Evolutionary conservation across 1,139 yeast genomes (phyloP).

Genomic region (Sugiyamaella neomexicana): DNA sequence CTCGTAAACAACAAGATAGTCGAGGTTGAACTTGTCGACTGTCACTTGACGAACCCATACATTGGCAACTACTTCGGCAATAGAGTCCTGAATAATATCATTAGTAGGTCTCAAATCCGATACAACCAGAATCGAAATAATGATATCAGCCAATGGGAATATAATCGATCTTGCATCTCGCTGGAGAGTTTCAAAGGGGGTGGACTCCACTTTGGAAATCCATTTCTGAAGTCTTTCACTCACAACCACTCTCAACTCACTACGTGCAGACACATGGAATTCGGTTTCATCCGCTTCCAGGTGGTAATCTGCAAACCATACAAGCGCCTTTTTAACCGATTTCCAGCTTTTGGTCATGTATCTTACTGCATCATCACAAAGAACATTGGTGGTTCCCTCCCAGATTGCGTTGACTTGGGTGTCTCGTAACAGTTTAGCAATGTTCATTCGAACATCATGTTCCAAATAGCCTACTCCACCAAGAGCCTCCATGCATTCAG

Average conservation of each 20-base stretch:
- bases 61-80: slow-evolving; percentile 15
- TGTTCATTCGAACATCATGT: slow-evolving; percentile 35
- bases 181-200: slow-evolving; percentile 21
- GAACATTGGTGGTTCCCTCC: slow-evolving; percentile 42
- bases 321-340: slow-evolving; percentile 21
- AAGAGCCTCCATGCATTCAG: slow-evolving; percentile 40
- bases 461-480: slow-evolving; percentile 41
- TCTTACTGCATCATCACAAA: slow-evolving; percentile 36
- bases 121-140: slow-evolving; percentile 26
- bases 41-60: slow-evolving; percentile 15
- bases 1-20: slow-evolving; percentile 23
- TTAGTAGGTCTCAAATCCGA: slow-evolving; percentile 19
- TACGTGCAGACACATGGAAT: slow-evolving; percentile 13
- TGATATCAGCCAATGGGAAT: slow-evolving; percentile 30
- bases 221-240: slow-evolving; percentile 16
- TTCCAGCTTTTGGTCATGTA: slow-evolving; percentile 25
- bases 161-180: slow-evolving; percentile 29
- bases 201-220: slow-evolving; percentile 20
- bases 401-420: slow-evolving; percentile 39
- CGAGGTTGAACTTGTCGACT: slow-evolving; percentile 7
- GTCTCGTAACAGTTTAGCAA: slow-evolving; percentile 36
- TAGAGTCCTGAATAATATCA: slow-evolving; percentile 11
- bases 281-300: slow-evolving; percentile 15
- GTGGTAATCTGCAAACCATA: slow-evolving; percentile 20
- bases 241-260: slow-evolving; percentile 13